A percentile compares a stretch with the other conserved stretches of the same genome.
These are phyloP conservation scores for Aristolochia californica DNA, from an alignment of 164 flowering plant species.

Conservation along the genomic window DNA sequence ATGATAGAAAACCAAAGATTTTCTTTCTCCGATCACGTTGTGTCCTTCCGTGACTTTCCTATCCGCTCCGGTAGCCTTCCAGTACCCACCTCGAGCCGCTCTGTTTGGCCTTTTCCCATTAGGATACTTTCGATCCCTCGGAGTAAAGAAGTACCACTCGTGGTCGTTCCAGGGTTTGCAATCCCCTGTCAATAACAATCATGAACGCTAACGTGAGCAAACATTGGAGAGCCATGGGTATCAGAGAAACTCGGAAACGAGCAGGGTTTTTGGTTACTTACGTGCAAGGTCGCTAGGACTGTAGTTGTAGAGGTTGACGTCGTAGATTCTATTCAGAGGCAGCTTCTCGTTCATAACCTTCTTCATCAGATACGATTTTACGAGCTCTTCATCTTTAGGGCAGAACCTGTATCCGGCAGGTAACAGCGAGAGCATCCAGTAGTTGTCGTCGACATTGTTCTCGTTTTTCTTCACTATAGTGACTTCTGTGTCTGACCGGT, in stretches of 20 bases:
- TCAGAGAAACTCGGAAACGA: background rate
- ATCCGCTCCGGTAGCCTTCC: conserved; percentile 12
- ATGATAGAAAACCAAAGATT: conserved; percentile 5
- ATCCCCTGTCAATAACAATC: background rate
- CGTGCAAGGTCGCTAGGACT: background rate
- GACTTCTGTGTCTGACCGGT: no score
- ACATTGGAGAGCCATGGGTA: background rate
- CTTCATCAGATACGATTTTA: background rate
- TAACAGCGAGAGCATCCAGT: background rate
- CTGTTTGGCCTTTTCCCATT: conserved; percentile 6
- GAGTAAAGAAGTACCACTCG: conserved; percentile 10
- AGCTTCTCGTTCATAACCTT: background rate
- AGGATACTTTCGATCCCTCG: conserved; percentile 5
- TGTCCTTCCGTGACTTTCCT: background rate
- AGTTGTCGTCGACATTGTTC: no score
- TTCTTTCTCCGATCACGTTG: background rate
- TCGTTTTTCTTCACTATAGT: no score
- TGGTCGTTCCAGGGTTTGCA: background rate
- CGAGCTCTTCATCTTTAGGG: background rate
- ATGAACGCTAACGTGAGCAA: no score
- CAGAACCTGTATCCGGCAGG: background rate
- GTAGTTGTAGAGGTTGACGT: background rate
- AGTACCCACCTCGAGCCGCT: conserved; percentile 5
- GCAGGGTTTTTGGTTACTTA: background rate
- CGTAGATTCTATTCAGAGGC: background rate